These are phyloP conservation scores for Penicillium sp. DNA, from an alignment of 2,329 filamentous ascomycete genomes.

Conservation along the genomic window DNA sequence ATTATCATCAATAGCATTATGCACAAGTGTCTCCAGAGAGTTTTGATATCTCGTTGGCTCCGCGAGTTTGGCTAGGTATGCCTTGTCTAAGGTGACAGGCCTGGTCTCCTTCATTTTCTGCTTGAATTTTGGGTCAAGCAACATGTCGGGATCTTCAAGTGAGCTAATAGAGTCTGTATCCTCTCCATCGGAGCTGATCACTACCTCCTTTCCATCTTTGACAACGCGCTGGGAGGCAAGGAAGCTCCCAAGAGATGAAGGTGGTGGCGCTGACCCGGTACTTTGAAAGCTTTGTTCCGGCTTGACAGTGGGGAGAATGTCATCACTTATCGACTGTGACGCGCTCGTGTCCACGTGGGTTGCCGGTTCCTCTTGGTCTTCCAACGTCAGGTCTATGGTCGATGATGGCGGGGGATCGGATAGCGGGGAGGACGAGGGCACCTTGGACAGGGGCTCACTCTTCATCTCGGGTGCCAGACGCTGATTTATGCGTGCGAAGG, in stretches of 20 bases:
- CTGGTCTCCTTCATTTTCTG: background rate
- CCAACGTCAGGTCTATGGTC: constrained; percentile 22
- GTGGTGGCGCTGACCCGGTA: constrained; percentile 8
- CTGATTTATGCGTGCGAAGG: constrained; percentile 10
- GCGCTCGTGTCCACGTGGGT: background rate
- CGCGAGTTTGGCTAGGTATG: constrained; percentile 1
- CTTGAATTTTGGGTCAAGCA: constrained; percentile 30
- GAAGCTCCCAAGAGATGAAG: constrained; percentile 22
- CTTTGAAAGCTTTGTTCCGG: constrained; percentile 20
- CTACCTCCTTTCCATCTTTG: constrained; percentile 50
- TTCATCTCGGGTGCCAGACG: background rate
- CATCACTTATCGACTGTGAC: constrained; percentile 1
- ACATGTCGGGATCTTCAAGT: constrained; percentile 47
- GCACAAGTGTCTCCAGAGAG: constrained; percentile 58
- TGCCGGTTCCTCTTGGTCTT: constrained; percentile 3
- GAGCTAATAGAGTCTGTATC: constrained; percentile 55
- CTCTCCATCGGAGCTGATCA: constrained; percentile 69
- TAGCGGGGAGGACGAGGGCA: constrained; percentile 13
- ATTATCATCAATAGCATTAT: constrained; percentile 55
- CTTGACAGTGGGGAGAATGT: constrained; percentile 1
- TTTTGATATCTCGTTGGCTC: constrained; percentile 51
- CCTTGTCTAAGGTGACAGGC: background rate
- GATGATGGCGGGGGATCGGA: constrained; percentile 25
- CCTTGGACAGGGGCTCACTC: background rate
- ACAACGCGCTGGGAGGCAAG: constrained; percentile 49